phyloP scores from a whole-genome alignment of 202 grass and related monocot species.

The Eragrostis tef region DNA sequence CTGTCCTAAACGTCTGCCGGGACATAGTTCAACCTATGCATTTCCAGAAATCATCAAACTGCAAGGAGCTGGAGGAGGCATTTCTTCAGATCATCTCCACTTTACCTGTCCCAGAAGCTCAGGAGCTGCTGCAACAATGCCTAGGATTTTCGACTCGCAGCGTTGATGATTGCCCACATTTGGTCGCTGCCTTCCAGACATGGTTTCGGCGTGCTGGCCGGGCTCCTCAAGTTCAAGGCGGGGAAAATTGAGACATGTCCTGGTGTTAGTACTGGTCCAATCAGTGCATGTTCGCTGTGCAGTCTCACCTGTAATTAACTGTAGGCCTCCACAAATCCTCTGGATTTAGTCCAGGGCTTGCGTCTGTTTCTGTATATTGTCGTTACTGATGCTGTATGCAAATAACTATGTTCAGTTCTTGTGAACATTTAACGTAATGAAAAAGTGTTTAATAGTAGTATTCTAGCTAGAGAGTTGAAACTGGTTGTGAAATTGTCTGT shows the following conservation, averaged over 20 bases:
- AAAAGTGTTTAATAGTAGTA: not conserved
- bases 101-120: conserved; percentile 61
- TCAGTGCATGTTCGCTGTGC: not conserved
- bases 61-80: conserved; percentile 76
- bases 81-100: conserved; percentile 95
- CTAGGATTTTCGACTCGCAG: conserved; percentile 80
- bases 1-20: conserved; percentile 77
- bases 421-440: not conserved
- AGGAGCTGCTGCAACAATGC: conserved; percentile 76
- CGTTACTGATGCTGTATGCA: not conserved
- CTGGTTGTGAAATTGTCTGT: not conserved
- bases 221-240: conserved; percentile 40
- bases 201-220: conserved; percentile 81
- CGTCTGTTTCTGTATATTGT: conserved; percentile 15
- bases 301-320: conserved; percentile 22
- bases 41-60: conserved; percentile 63
- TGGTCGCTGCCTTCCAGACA: conserved; percentile 77
- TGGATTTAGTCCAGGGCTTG: conserved; percentile 23
- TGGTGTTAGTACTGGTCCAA: not conserved
- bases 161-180: conserved; percentile 66
- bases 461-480: not conserved
- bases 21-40: conserved; percentile 65
- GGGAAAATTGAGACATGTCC: conserved; percentile 34
- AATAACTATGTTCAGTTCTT: not conserved
- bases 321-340: conserved; percentile 31